phyloP scores from a whole-genome alignment of 1,284 basidiomycete species.

The Leccinum subrobustum region DNA sequence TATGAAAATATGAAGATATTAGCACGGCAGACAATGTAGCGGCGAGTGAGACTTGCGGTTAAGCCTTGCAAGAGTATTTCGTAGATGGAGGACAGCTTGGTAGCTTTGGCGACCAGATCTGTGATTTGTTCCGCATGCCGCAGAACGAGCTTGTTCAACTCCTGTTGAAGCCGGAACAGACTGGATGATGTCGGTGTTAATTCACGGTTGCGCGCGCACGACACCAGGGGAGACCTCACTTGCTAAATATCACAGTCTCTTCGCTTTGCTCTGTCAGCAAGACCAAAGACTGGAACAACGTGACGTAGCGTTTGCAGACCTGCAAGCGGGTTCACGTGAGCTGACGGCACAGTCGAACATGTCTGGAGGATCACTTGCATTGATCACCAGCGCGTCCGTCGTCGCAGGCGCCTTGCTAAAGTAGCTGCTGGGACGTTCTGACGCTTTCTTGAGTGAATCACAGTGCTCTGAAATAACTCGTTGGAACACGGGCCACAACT shows the following conservation, averaged over 20 bases:
- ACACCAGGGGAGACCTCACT: slow-evolving; percentile 48
- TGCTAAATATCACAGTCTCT: slow-evolving; percentile 93
- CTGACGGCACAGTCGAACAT: neutral
- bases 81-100: slow-evolving; percentile 71
- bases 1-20: slow-evolving; percentile 23
- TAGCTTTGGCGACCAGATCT: slow-evolving; percentile 62
- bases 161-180: slow-evolving; percentile 80
- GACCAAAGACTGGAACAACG: slow-evolving; percentile 78
- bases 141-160: slow-evolving; percentile 77
- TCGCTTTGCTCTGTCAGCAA: slow-evolving; percentile 79
- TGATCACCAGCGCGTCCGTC: slow-evolving; percentile 67
- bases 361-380: slow-evolving; percentile 41
- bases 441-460: slow-evolving; percentile 77
- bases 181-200: slow-evolving; percentile 40
- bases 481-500: slow-evolving; percentile 91
- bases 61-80: slow-evolving; percentile 76
- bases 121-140: slow-evolving; percentile 69
- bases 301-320: slow-evolving; percentile 69
- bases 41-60: slow-evolving; percentile 51
- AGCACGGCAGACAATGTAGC: neutral
- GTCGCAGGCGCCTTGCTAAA: slow-evolving; percentile 62
- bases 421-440: slow-evolving; percentile 65
- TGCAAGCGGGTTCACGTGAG: slow-evolving; percentile 15
- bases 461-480: slow-evolving; percentile 84
- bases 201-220: neutral